Evolutionary conservation across 441 rosid species (phyloP), one percentile per base, ranked within the genome.

Genomic region (Arabidopsis lyrata): DNA sequence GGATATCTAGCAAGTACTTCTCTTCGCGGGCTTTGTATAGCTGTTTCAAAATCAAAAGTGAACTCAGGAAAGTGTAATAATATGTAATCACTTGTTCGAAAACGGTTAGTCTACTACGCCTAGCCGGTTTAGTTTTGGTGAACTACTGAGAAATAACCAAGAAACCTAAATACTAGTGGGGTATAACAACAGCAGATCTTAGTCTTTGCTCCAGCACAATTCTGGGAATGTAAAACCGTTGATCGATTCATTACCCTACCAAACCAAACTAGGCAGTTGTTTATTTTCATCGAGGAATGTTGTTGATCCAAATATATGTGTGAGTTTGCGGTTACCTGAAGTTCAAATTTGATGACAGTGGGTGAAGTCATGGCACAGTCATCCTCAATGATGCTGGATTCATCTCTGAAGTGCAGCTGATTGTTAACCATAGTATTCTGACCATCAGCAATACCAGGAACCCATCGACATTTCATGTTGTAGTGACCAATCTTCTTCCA

Each of bases 381-480:
- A 53, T 83, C 92, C 81, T 88, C 97, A 41, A 88, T 80, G 71
- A 91, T 86, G 53, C 83, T 64, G 60, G 92, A 81, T 77, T 91
- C 96, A 59, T 90, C 96, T 55, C 87, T 85, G 57, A 82, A 87
- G 69, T 82, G 88, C 14, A 74, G 70, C 32, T 80, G 71, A 67
- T 86, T 82, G 67, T 86, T 86, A 34, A 68, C 81, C 91, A 90
- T 89, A 58, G 68, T 27, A 82, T 87, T 88, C 76, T 85, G 85
- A 54, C 81, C 77, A 64, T 87, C 86, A 63, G 92, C 6, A 10
- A 18, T 14, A 60, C 89, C 84, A 56, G 96, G 92, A 79, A 87
- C 81, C 99, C 99, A 95, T 85, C 92, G 77, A 83, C 98, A 95
- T 81, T 92, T 95, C 99, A 95, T 91, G 86, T 93, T 93, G 87